Evolutionary conservation across 2,329 filamentous ascomycete genomes (phyloP).

Genomic region (Epichloe sp.): DNA sequence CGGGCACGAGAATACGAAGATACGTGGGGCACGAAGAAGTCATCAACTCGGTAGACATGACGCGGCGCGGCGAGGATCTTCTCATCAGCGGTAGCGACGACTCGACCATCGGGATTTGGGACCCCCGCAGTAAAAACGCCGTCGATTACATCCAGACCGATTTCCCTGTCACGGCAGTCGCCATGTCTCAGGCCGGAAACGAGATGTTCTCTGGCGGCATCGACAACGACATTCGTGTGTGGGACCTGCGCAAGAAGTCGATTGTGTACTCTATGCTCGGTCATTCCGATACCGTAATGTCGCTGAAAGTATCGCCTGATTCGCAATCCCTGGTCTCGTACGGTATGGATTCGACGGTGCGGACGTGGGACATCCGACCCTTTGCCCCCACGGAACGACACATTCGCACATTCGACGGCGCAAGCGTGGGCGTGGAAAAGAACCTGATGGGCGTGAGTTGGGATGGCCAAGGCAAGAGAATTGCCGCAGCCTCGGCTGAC

Average conservation of each 20-base stretch:
- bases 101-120: constrained; percentile 89
- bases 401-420: constrained; percentile 85
- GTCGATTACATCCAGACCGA: constrained; percentile 81
- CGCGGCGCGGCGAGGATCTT: constrained; percentile 78
- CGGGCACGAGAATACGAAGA: constrained; percentile 79
- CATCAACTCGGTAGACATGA: constrained; percentile 85
- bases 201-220: constrained; percentile 92
- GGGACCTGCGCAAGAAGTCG: constrained; percentile 87
- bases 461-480: constrained; percentile 73
- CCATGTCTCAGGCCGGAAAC: constrained; percentile 86
- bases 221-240: constrained; percentile 94
- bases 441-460: constrained; percentile 85
- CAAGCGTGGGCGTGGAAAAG: constrained; percentile 74
- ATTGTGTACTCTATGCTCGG: constrained; percentile 79
- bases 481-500: constrained; percentile 82
- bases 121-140: constrained; percentile 80
- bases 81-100: constrained; percentile 89
- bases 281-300: constrained; percentile 85
- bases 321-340: constrained; percentile 83
- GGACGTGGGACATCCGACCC: constrained; percentile 91
- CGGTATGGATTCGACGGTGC: constrained; percentile 83
- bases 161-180: constrained; percentile 83
- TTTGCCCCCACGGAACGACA: constrained; percentile 83
- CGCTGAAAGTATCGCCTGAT: constrained; percentile 82
- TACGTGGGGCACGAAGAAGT: constrained; percentile 91